These are phyloP conservation scores for Abelmoschus esculentus DNA, from an alignment of 345 rosid genomes.

Conservation along the genomic window DNA sequence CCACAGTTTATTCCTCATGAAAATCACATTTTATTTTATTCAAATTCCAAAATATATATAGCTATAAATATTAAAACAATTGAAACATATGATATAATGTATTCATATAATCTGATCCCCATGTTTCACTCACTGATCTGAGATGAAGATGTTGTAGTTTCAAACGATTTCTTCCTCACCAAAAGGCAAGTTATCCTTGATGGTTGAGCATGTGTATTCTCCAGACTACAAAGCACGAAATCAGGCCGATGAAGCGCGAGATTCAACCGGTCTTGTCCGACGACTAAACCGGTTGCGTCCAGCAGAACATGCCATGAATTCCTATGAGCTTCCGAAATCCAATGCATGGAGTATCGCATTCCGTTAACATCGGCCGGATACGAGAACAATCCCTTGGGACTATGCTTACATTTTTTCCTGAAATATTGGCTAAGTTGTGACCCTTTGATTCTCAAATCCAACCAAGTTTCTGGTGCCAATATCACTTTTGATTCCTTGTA, in stretches of 20 bases:
- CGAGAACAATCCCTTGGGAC: slow-evolving; percentile 49
- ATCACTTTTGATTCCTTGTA: slow-evolving; percentile 46
- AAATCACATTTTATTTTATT: slow-evolving; percentile 5
- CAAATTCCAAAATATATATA: neutral
- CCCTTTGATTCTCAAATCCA: slow-evolving; percentile 59
- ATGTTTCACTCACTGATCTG: slow-evolving; percentile 5
- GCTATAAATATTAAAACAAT: neutral
- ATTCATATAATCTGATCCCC: neutral
- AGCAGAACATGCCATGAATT: slow-evolving; percentile 65
- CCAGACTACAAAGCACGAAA: slow-evolving; percentile 28
- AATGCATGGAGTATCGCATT: slow-evolving; percentile 51
- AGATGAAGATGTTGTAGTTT: slow-evolving; percentile 9
- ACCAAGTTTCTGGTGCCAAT: slow-evolving; percentile 50
- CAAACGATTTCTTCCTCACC: slow-evolving; percentile 43
- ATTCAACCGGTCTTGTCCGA: slow-evolving; percentile 38
- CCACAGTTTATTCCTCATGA: neutral
- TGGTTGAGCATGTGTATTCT: slow-evolving; percentile 28
- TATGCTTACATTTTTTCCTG: slow-evolving; percentile 54
- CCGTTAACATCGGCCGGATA: slow-evolving; percentile 40
- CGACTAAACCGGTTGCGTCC: slow-evolving; percentile 34
- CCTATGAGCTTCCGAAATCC: slow-evolving; percentile 70
- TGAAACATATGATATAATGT: neutral
- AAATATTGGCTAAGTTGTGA: slow-evolving; percentile 64
- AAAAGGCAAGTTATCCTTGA: slow-evolving; percentile 37
- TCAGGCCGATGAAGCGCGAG: slow-evolving; percentile 51